phyloP scores from a whole-genome alignment of 805 yeast genomes.

The Candida tallmaniae region DNA sequence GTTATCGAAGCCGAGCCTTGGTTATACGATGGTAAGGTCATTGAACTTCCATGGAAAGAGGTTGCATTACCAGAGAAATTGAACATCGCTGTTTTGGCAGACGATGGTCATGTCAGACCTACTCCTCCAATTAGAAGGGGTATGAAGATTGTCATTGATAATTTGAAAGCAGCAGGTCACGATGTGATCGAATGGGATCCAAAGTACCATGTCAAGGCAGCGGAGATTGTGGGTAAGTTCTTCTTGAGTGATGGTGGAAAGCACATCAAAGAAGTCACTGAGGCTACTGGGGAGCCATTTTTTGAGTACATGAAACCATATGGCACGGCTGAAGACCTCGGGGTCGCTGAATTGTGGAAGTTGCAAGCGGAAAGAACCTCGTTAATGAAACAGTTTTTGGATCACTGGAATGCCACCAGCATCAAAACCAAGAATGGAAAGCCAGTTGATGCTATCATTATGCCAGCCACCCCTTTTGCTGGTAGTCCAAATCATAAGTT shows the following conservation, averaged over 20 bases:
- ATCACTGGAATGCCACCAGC: conserved; percentile 51
- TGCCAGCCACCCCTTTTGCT: conserved; percentile 65
- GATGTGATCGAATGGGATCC: conserved; percentile 54
- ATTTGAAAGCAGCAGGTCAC: conserved; percentile 55
- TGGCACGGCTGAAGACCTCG: conserved; percentile 44
- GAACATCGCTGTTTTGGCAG: conserved; percentile 55
- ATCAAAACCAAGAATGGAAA: conserved; percentile 49
- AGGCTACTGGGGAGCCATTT: conserved; percentile 69
- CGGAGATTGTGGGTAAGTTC: conserved; percentile 50
- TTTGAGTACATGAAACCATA: conserved; percentile 54
- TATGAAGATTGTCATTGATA: conserved; percentile 47
- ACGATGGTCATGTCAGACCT: conserved; percentile 65
- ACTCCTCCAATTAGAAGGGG: conserved; percentile 59
- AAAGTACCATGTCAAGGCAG: conserved; percentile 52
- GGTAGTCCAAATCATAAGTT: conserved; percentile 63
- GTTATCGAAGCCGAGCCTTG: conserved; percentile 55
- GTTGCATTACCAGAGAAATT: conserved; percentile 35
- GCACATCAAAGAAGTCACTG: conserved; percentile 47
- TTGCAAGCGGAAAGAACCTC: conserved; percentile 50
- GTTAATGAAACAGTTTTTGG: conserved; percentile 49
- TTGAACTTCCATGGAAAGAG: conserved; percentile 51
- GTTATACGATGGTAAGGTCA: conserved; percentile 44
- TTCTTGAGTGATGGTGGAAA: conserved; percentile 68
- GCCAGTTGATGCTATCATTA: conserved; percentile 40
- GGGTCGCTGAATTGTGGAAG: conserved; percentile 42